phyloP scores from a whole-genome alignment of 2,329 filamentous ascomycete genomes.

The Onygenales sp. region DNA sequence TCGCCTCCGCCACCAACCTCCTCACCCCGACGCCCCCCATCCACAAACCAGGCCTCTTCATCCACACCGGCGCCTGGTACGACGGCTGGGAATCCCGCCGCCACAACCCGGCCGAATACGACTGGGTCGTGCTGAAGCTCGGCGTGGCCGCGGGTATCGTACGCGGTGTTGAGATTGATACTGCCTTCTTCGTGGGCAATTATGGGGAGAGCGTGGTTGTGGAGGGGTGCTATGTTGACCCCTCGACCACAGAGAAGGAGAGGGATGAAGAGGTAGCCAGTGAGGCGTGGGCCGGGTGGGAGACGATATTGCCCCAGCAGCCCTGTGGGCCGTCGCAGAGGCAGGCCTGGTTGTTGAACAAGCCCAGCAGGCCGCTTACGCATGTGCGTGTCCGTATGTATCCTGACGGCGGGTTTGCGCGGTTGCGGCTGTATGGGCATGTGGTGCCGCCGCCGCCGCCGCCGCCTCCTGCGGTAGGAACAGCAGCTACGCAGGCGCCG shows the following conservation, averaged over 20 bases:
- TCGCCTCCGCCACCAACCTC: conserved; percentile 50
- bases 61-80: conserved; percentile 54
- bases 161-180: conserved; percentile 36
- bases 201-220: conserved; percentile 34
- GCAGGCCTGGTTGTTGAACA: conserved; percentile 30
- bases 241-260: conserved; percentile 9
- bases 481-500: conserved; percentile 6
- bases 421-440: conserved; percentile 33
- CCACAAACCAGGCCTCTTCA: conserved; percentile 48
- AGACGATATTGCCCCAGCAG: conserved; percentile 27
- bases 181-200: conserved; percentile 36
- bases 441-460: conserved; percentile 26
- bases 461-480: background rate
- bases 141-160: conserved; percentile 38
- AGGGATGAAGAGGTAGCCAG: conserved; percentile 21
- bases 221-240: conserved; percentile 22
- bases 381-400: conserved; percentile 37
- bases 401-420: conserved; percentile 37
- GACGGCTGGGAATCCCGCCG: conserved; percentile 56
- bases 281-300: conserved; percentile 27
- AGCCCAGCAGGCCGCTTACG: conserved; percentile 25
- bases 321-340: conserved; percentile 33
- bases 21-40: conserved; percentile 47
- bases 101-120: conserved; percentile 48
- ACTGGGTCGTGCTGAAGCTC: conserved; percentile 51